Evolutionary conservation across 768 basidiomycete genomes (phyloP), one percentile per base, ranked within the genome.

Genomic region (Cyathus striatus): DNA sequence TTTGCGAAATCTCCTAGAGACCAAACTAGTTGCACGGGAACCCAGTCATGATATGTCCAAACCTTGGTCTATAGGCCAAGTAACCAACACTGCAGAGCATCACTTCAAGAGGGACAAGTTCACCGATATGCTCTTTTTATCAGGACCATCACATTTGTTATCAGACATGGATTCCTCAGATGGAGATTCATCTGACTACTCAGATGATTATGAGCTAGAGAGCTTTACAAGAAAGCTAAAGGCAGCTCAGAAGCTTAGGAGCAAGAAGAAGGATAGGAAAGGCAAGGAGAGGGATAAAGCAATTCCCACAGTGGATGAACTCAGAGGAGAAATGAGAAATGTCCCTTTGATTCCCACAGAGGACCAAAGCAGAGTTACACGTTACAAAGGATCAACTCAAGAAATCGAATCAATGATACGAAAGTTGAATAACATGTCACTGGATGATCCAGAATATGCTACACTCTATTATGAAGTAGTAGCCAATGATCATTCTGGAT

Each of bases 61-160:
- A 16, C 44, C 50, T 6, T 49, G 44, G n/a, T 13, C 25, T 6
- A 41, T 49, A 20, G 2, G 13, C 1, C 1, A 23, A 18, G 14
- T 51, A 5, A 40, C 32, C 18, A 27, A 3, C 0, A 24, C 43
- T 1, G 50, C 50, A 5, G 38, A 48, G 24, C 22, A 21, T 1
- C 32, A 45, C 17, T 51, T 51, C 38, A 38, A 45, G 10, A 24
- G 47, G 5, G 40, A 34, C 10, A 42, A 43, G 10, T 51, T 44
- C 12, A 17, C 30, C 2, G 42, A 34, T 18, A 20, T 38, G 4
- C 20, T 48, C 12, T 18, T 30, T n/a, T 30, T n/a, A 30, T 9
- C 27, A 30, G 27, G n/a, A 9, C 9, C 9, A 30, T 30, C n/a
- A 9, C 9, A 30, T 9, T n/a, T 30, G 9, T 9, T 30, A 30